A percentile compares a stretch with the other conserved stretches of the same genome.
Evolutionary conservation across 148 eudicot genomes (phyloP).

Genomic region (Rhododendron henanense): DNA sequence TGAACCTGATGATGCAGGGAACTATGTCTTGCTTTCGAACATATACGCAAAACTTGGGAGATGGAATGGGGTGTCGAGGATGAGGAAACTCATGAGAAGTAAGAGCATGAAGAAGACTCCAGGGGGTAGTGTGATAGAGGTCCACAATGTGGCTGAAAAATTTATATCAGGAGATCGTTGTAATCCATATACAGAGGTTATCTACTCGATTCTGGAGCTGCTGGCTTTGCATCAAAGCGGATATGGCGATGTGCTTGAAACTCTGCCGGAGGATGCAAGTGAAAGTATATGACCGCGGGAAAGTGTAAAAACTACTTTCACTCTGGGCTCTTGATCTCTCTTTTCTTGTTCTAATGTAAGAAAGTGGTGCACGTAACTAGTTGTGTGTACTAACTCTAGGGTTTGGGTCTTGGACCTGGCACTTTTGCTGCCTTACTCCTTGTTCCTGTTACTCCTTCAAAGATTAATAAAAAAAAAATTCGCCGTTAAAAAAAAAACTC

Average conservation of each 20-base stretch:
- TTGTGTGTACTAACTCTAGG: too few relatives aligned
- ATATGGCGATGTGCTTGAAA: neutral
- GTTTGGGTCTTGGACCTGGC: too few relatives aligned
- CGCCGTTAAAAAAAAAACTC: too few relatives aligned
- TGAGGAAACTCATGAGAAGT: slow-evolving; percentile 31
- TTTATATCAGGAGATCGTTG: slow-evolving; percentile 25
- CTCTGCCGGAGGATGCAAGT: slow-evolving; percentile 3
- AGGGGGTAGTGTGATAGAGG: slow-evolving; percentile 30
- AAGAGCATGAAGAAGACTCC: slow-evolving; percentile 31
- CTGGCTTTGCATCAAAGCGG: slow-evolving; percentile 20
- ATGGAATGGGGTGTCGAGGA: slow-evolving; percentile 33
- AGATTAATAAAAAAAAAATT: too few relatives aligned
- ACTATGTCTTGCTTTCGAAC: slow-evolving; percentile 43
- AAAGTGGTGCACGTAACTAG: too few relatives aligned
- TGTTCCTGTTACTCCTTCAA: too few relatives aligned
- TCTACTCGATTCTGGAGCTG: slow-evolving; percentile 21
- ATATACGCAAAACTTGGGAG: slow-evolving; percentile 37
- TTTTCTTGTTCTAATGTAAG: neutral
- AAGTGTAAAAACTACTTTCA: neutral
- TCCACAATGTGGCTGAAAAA: slow-evolving; percentile 21
- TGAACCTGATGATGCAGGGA: slow-evolving; percentile 45
- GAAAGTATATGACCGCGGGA: neutral
- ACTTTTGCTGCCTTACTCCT: too few relatives aligned
- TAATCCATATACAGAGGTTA: slow-evolving; percentile 8
- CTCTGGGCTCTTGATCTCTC: neutral